These are phyloP conservation scores for Melanomma pulvis-pyrius DNA, from an alignment of 495 filamentous ascomycete genomes.

Conservation along the genomic window DNA sequence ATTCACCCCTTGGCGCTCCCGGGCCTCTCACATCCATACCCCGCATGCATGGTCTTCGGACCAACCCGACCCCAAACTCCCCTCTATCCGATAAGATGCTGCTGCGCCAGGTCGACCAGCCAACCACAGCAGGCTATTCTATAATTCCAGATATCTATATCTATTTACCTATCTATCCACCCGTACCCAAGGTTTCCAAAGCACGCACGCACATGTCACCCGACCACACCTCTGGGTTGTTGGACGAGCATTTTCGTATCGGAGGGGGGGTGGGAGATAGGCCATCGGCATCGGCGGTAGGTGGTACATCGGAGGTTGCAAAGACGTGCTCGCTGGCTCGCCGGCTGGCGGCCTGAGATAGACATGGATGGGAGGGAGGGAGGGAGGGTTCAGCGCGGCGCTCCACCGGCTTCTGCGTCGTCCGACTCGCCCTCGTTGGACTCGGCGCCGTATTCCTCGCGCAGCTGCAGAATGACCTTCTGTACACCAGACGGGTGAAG, in stretches of 20 bases:
- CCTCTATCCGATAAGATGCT: conserved; percentile 7
- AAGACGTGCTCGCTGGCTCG: too few species aligned
- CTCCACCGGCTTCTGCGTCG: neutral
- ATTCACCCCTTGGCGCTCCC: conserved; percentile 13
- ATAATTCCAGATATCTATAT: neutral
- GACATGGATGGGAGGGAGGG: too few species aligned
- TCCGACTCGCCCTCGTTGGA: conserved; percentile 10
- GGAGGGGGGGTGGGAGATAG: neutral
- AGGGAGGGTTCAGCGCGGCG: neutral
- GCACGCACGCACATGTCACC: neutral
- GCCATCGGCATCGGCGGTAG: too few species aligned
- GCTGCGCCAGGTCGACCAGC: neutral
- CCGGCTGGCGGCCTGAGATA: too few species aligned
- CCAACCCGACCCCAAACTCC: neutral
- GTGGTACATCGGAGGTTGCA: neutral
- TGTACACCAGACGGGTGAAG: too few species aligned
- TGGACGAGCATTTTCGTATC: neutral
- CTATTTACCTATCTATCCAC: neutral
- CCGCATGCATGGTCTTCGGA: neutral
- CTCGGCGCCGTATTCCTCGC: conserved; percentile 34
- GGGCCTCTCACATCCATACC: neutral
- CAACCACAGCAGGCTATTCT: too few species aligned
- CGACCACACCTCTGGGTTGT: neutral
- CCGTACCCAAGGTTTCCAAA: neutral
- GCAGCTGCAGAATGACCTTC: conserved; percentile 45